Conservation (phyloP, 352 stramenopile genomes). For the Phytophthora pisi region DNA sequence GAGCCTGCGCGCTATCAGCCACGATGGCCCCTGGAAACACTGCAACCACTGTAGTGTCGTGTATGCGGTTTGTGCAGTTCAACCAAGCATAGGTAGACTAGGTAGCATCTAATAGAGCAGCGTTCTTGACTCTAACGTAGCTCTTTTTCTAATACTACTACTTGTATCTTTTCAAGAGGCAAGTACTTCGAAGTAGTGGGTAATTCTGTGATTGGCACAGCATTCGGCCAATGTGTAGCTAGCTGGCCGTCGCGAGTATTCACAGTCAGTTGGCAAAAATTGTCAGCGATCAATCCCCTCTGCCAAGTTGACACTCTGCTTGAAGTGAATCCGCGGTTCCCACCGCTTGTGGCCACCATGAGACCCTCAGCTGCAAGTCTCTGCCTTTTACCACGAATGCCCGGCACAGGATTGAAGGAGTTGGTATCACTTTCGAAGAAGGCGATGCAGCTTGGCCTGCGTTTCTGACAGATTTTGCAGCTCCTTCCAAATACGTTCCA, state of each 20-base stretch:
- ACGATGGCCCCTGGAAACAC: constrained; percentile 74
- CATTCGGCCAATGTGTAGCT: too few species aligned
- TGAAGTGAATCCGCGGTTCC: constrained; percentile 32
- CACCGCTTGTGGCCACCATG: not conserved
- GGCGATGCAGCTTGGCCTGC: constrained; percentile 44
- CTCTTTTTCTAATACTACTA: too few species aligned
- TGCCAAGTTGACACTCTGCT: constrained; percentile 21
- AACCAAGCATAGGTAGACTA: constrained; percentile 1
- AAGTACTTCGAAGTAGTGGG: not conserved
- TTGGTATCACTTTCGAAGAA: constrained; percentile 26
- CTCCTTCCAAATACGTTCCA: constrained; percentile 49
- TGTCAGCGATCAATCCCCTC: not conserved
- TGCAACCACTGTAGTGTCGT: constrained; percentile 46
- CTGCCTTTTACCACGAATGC: not conserved
- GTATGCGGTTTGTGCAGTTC: not conserved
- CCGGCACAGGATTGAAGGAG: not conserved
- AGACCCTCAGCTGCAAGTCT: not conserved
- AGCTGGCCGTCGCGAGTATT: too few species aligned
- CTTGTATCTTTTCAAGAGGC: too few species aligned
- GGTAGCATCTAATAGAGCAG: constrained; percentile 2
- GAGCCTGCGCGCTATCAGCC: constrained; percentile 64
- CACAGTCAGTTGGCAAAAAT: not conserved
- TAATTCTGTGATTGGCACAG: too few species aligned
- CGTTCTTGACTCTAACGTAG: not conserved
- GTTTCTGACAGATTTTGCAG: constrained; percentile 45